These are phyloP conservation scores for Botrytis cinerea DNA, from an alignment of 2,329 filamentous ascomycete species.

Conservation along the genomic window DNA sequence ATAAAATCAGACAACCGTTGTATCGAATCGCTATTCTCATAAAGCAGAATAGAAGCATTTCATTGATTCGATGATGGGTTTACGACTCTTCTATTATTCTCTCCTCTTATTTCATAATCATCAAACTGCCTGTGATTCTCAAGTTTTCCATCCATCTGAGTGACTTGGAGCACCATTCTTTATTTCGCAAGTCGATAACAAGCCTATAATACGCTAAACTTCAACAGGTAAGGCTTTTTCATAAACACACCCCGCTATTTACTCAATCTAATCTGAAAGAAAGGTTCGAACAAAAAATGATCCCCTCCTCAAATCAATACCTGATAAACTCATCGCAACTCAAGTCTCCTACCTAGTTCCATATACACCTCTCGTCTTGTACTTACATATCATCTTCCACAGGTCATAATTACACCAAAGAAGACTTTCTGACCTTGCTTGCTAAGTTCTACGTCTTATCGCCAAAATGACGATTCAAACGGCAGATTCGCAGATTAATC, in stretches of 20 bases:
- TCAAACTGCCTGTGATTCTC: background rate
- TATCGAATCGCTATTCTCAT: background rate
- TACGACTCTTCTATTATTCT: background rate
- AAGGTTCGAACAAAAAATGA: constrained; percentile 10
- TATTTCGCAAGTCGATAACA: background rate
- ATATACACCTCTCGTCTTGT: background rate
- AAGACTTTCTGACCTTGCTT: no score
- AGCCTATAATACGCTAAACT: background rate
- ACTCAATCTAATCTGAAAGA: background rate
- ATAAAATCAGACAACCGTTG: background rate
- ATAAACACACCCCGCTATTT: background rate
- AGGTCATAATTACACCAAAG: no score
- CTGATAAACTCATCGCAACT: background rate
- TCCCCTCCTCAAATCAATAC: background rate
- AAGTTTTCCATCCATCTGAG: background rate
- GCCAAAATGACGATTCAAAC: constrained; percentile 2
- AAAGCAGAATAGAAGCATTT: background rate
- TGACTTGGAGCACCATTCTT: background rate
- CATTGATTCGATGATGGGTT: background rate
- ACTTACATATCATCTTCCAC: background rate
- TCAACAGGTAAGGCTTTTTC: background rate
- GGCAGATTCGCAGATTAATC: constrained; percentile 21
- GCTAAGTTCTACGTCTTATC: background rate
- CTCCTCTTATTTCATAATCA: background rate
- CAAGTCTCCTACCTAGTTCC: no score